phyloP scores from a whole-genome alignment of 257 asterid genomes.

The Euphrasia confusa region DNA sequence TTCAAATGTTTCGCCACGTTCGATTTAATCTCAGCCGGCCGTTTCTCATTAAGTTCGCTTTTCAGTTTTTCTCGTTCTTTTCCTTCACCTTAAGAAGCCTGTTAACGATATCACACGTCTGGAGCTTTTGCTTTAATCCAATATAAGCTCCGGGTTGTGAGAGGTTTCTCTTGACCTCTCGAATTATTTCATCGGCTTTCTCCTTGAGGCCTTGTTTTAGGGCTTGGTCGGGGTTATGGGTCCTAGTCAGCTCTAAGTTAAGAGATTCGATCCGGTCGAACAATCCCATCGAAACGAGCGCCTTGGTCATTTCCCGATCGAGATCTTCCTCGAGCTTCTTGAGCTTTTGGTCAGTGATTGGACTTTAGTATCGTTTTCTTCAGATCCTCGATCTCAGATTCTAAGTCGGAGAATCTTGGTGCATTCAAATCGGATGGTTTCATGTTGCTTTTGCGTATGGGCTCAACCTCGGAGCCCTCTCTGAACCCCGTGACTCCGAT shows the following conservation, averaged over 20 bases:
- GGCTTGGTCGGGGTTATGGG: too few species aligned
- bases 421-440: slow-evolving; percentile 37
- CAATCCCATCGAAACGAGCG: too few species aligned
- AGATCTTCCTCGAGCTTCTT: too few species aligned
- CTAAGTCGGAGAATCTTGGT: slow-evolving; percentile 33
- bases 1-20: slow-evolving; percentile 29
- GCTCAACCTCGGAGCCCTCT: slow-evolving; percentile 36
- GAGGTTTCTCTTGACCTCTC: slow-evolving; percentile 38
- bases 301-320: too few species aligned
- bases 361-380: slow-evolving; percentile 31
- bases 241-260: too few species aligned
- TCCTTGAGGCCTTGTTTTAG: slow-evolving; percentile 20
- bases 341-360: too few species aligned
- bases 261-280: too few species aligned
- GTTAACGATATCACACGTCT: neutral
- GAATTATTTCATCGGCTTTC: slow-evolving; percentile 37
- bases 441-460: slow-evolving; percentile 42
- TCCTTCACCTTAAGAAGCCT: slow-evolving; percentile 35
- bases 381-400: slow-evolving; percentile 43
- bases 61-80: slow-evolving; percentile 43
- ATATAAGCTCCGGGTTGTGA: slow-evolving; percentile 44
- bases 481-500: slow-evolving; percentile 30
- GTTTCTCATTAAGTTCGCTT: slow-evolving; percentile 38
- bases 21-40: slow-evolving; percentile 32
- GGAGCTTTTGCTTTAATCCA: slow-evolving; percentile 41